These are phyloP conservation scores for Apiotrichum porosum DNA, from an alignment of 1,284 basidiomycete genomes.

Conservation along the genomic window DNA sequence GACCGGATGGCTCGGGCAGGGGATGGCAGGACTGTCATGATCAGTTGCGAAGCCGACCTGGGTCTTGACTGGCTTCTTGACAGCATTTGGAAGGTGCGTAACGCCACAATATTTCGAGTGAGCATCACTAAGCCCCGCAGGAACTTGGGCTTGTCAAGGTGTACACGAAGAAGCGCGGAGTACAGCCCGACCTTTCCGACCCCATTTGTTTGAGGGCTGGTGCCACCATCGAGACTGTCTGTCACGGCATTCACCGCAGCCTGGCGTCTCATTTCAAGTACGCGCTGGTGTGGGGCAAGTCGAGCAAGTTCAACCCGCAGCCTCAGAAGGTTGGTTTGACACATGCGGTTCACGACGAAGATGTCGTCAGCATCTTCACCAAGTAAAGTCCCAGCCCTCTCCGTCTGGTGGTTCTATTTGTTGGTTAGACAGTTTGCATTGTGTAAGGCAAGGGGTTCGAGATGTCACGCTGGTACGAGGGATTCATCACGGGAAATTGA, in stretches of 20 bases:
- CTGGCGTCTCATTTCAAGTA: slow-evolving; percentile 81
- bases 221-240: slow-evolving; percentile 90
- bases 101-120: neutral
- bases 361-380: slow-evolving; percentile 59
- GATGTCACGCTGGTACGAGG: neutral
- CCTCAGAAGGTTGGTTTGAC: slow-evolving; percentile 85
- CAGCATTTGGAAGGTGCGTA: slow-evolving; percentile 69
- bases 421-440: too few species aligned
- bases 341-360: slow-evolving; percentile 87
- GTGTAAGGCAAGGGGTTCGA: too few species aligned
- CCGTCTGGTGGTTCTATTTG: too few species aligned
- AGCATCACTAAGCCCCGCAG: slow-evolving; percentile 5
- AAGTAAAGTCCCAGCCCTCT: too few species aligned
- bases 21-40: slow-evolving; percentile 71
- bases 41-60: slow-evolving; percentile 86
- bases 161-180: slow-evolving; percentile 96
- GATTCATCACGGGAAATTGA: neutral
- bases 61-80: slow-evolving; percentile 85
- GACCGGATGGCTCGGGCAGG: slow-evolving; percentile 81
- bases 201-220: slow-evolving; percentile 90
- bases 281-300: slow-evolving; percentile 88
- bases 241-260: slow-evolving; percentile 84
- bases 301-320: slow-evolving; percentile 83
- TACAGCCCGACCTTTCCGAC: slow-evolving; percentile 81
- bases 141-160: slow-evolving; percentile 80